Evolutionary conservation across 163 green algal genomes (phyloP).

Genomic region (Chlorella variabilis): DNA sequence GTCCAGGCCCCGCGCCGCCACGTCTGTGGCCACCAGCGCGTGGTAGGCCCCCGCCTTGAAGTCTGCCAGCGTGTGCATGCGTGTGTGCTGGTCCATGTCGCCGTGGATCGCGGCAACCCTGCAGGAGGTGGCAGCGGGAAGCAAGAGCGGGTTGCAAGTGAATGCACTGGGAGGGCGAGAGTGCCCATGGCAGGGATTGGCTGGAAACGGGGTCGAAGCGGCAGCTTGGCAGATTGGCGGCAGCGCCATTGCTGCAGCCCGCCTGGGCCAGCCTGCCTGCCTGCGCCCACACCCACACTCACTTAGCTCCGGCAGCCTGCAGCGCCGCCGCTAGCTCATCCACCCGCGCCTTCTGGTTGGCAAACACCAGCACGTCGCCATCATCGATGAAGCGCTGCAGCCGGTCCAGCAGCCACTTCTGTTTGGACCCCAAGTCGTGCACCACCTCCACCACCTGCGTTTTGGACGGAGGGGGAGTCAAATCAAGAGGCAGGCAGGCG

Average conservation of each 20-base stretch:
- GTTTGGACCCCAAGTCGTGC: constrained; percentile 69
- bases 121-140: too few relatives aligned
- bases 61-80: constrained; percentile 81
- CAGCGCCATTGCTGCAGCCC: too few relatives aligned
- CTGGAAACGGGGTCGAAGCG: too few relatives aligned
- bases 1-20: constrained; percentile 94
- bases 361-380: constrained; percentile 95
- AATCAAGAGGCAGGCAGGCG: background rate
- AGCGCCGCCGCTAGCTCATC: constrained; percentile 63
- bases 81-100: constrained; percentile 86
- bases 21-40: constrained; percentile 91
- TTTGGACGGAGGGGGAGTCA: background rate
- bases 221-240: too few relatives aligned
- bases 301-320: constrained; percentile 18
- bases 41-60: constrained; percentile 82
- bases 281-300: background rate
- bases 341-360: constrained; percentile 69
- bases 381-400: constrained; percentile 82
- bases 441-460: constrained; percentile 65
- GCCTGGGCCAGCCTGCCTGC: too few relatives aligned
- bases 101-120: constrained; percentile 84
- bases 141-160: too few relatives aligned
- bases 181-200: too few relatives aligned
- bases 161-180: too few relatives aligned
- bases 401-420: constrained; percentile 70